Conservation (phyloP, 139 green algal species). For the Nannochloris sp. region DNA sequence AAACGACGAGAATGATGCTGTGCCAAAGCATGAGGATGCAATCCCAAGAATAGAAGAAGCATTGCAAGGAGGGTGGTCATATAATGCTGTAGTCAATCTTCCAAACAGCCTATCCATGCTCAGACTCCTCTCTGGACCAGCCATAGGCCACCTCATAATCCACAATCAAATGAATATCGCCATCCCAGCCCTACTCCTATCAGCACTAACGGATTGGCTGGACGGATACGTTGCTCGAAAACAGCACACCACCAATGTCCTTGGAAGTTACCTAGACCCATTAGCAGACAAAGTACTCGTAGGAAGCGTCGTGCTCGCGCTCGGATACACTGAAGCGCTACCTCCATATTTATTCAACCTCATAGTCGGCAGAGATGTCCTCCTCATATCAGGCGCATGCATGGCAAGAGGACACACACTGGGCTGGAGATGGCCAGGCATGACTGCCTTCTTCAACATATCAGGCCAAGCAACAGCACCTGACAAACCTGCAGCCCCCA, state of each 20-base stretch:
- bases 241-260: conserved; percentile 30
- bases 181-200: conserved; percentile 13
- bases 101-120: conserved; percentile 43
- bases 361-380: conserved; percentile 60
- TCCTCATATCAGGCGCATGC: conserved; percentile 48
- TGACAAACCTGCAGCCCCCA: conserved; percentile 7
- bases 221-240: conserved; percentile 66
- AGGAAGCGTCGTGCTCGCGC: conserved; percentile 25
- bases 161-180: conserved; percentile 20
- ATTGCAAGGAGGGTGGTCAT: conserved; percentile 27
- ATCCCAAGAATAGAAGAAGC: not conserved
- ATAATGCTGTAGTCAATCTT: conserved; percentile 32
- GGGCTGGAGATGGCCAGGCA: conserved; percentile 40
- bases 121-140: conserved; percentile 37
- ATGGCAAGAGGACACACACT: conserved; percentile 32
- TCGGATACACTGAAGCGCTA: conserved; percentile 48
- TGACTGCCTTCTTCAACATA: conserved; percentile 48
- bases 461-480: not conserved
- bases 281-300: conserved; percentile 78
- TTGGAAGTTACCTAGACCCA: conserved; percentile 84
- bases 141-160: conserved; percentile 36
- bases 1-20: too few relatives aligned
- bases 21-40: too few relatives aligned
- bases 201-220: conserved; percentile 62
- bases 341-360: conserved; percentile 46